Evolutionary conservation across 306 rosid genomes (phyloP).

Genomic region (Hippophae tibetana): DNA sequence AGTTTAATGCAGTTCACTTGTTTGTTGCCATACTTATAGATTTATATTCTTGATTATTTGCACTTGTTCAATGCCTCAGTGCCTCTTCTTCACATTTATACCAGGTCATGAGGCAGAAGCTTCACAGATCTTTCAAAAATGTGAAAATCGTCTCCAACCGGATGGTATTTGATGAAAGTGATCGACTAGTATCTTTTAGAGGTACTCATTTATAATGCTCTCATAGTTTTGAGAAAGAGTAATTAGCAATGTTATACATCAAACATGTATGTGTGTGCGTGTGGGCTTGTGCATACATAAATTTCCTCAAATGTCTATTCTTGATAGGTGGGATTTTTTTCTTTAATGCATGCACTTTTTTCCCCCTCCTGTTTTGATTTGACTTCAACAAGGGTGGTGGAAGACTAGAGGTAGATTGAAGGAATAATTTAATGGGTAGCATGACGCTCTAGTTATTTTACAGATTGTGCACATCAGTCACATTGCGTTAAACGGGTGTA

Average conservation of each 20-base stretch:
- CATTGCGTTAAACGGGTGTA: no score
- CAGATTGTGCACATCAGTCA: no score
- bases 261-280: not conserved
- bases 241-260: not conserved
- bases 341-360: no score
- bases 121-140: conserved; percentile 67
- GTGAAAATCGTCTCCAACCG: conserved; percentile 75
- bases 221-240: not conserved
- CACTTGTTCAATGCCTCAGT: conserved; percentile 11
- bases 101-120: conserved; percentile 81
- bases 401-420: not conserved
- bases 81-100: conserved; percentile 14
- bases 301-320: no score
- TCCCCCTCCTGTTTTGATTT: not conserved
- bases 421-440: no score
- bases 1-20: conserved; percentile 19
- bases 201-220: conserved; percentile 32
- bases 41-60: conserved; percentile 4
- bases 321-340: no score
- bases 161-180: conserved; percentile 63
- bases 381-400: not conserved
- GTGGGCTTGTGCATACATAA: no score
- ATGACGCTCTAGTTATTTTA: no score
- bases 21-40: conserved; percentile 8
- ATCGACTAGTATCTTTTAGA: conserved; percentile 62